Evolutionary conservation across 2,329 filamentous ascomycete species (phyloP).

Genomic region (Cercospora zeae-maydis): DNA sequence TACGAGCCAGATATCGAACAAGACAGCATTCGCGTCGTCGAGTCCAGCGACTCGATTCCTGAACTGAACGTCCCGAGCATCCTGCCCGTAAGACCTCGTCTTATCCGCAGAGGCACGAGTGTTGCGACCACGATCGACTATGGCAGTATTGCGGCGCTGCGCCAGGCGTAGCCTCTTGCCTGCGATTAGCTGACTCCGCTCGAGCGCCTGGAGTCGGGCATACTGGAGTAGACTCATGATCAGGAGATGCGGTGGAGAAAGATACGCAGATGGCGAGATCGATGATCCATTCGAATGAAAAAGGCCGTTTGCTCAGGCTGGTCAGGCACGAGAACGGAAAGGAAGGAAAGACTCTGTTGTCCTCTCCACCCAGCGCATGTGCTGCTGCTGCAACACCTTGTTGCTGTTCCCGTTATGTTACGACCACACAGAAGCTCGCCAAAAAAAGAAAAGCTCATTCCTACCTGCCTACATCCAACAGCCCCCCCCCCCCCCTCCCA

Average conservation of each 20-base stretch:
- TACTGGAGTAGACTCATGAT: neutral
- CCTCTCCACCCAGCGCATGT: too few species aligned
- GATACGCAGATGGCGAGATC: neutral
- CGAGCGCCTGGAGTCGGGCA: neutral
- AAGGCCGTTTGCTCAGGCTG: too few species aligned
- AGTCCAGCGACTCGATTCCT: neutral
- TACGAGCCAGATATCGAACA: neutral
- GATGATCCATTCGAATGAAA: too few species aligned
- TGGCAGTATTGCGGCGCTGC: neutral
- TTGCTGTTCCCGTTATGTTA: neutral
- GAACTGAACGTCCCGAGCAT: neutral
- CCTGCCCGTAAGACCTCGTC: neutral
- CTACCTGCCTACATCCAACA: neutral
- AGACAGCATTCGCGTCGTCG: neutral
- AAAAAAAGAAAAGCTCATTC: too few species aligned
- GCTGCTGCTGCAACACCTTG: too few species aligned
- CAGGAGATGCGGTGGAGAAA: neutral
- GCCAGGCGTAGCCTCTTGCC: neutral
- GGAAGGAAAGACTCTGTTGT: too few species aligned
- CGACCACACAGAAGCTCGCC: neutral
- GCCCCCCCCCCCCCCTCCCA: constrained; percentile 2
- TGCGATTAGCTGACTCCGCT: neutral
- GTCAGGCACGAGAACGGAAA: too few species aligned
- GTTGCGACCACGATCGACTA: neutral
- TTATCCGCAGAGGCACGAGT: neutral